Evolutionary conservation across 768 basidiomycete species (phyloP), one percentile per base, ranked within the genome.

Genomic region (Collybiopsis luxurians): DNA sequence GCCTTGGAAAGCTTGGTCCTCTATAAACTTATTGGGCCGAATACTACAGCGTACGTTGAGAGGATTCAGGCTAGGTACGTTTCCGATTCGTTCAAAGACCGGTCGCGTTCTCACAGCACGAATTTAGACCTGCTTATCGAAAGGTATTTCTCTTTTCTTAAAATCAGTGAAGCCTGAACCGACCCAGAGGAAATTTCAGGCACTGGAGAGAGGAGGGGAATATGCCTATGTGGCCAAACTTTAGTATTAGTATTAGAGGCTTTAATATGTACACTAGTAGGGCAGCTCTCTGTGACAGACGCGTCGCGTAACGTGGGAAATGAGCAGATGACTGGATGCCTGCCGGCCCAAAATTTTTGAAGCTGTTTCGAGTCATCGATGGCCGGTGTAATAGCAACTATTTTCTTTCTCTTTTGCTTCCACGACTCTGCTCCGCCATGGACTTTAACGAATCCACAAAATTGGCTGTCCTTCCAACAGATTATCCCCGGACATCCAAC

Each of bases 61-160:
- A 55, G 54, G 24, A 9, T 55, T 10, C 43, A 55, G n/a, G 27
- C 54, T 17, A 42, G 54, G 54, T 55, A 28, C 34, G 24, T 48
- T 28, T 27, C 10, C n/a, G n/a, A 28, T 21, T 44, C n/a, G 17
- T n/a, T 44, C 42, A 34, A 34, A 34, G n/a, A n/a, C n/a, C n/a
- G n/a, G n/a, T n/a, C n/a, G n/a, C n/a, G n/a, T 47, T 24, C 1
- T n/a, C 12, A 47, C 19, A 21, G 12, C 27, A 48, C 27, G 46
- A 2, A 1, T 50, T n/a, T 44, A 54, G 50, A 21, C 50, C 50
- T 26, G 50, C 50, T 4, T 51, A 51, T 51, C 31, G 36, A 51
- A 51, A 34, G 36, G 50, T 51, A 6, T 36, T 31, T 23, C 31
- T 10, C n/a, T 4, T 23, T 27, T n/a, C 23, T 6, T 15, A 10